phyloP scores from a whole-genome alignment of 352 stramenopile species.

The Thalassiosira livingstoniorum region DNA sequence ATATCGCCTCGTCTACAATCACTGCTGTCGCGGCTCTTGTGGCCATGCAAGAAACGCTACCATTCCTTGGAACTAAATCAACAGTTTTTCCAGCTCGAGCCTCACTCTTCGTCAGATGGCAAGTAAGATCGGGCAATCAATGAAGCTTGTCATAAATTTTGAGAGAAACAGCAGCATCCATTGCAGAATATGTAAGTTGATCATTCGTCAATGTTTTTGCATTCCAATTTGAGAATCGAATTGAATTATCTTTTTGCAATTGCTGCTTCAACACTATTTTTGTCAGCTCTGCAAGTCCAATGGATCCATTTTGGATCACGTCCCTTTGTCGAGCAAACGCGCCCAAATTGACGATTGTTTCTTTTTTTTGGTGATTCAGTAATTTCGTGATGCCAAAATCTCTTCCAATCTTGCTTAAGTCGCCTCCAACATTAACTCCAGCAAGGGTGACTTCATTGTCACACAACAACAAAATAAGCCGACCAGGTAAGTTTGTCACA shows the following conservation, averaged over 20 bases:
- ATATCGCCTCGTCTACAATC: constrained; percentile 24
- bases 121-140: constrained; percentile 49
- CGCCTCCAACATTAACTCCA: constrained; percentile 46
- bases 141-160: constrained; percentile 26
- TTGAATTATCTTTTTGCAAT: constrained; percentile 28
- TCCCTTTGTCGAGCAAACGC: constrained; percentile 32
- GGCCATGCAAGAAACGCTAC: constrained; percentile 47
- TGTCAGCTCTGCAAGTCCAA: constrained; percentile 30
- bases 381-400: constrained; percentile 51
- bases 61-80: constrained; percentile 57
- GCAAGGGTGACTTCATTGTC: constrained; percentile 38
- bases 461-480: constrained; percentile 28
- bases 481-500: neutral
- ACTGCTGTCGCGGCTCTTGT: constrained; percentile 40
- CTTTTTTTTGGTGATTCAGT: constrained; percentile 19
- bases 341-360: constrained; percentile 58
- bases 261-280: constrained; percentile 8
- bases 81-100: constrained; percentile 23
- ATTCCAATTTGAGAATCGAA: constrained; percentile 44
- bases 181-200: constrained; percentile 54
- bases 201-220: constrained; percentile 27
- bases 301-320: constrained; percentile 51
- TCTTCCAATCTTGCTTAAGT: constrained; percentile 53
- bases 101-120: constrained; percentile 28
- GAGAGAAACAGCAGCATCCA: constrained; percentile 51